Base-by-base conservation (phyloP, 306 rosid genomes). In the Betula pendula region DNA sequence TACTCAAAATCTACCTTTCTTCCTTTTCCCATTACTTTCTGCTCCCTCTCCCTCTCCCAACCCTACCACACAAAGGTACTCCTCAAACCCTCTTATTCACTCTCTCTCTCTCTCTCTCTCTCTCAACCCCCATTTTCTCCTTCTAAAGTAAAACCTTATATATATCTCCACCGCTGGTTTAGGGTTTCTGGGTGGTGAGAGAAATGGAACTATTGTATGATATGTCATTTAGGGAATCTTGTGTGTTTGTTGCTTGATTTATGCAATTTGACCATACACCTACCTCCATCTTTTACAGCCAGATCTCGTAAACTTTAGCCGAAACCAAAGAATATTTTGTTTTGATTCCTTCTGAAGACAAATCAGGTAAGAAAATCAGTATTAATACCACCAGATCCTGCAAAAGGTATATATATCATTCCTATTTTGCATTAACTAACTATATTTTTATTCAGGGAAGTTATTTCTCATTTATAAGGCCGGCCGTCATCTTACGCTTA, bases 1-100 rank as follows among this genome's bases (percentile, higher is more conserved):
- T 66, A 66, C 70, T 65, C 48, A 70, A 81, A 63, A 75, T 35
- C 51, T 22, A 66, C 60, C 51, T 58, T 60, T 73, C 50, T 45
- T 29, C 48, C 49, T 52, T 71, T 33, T 70, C 51, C 25, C 53
- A 12, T 17, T 40, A 20, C 42, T 60, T 55, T 17, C 71, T 43
- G 56, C 22, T 70, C 68, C 73, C 72, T 70, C 22, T 70, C 68
- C 73, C 72, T 70, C 58, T 68, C 14, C 19, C 22, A 55, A 33
- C 65, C 60, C 56, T 73, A 42, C 47, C 27, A 29, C 19, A 31
- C 33, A 5, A 17, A 22, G 13, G 59, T 22, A 13, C n/a, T 59
- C 65, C 24, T 22, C 66, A 24, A 10, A 4, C 14, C 10, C 53
- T 52, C n/a, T 29, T 44, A 25, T 31, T 51, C 47, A 43, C 70